Conservation (phyloP, 345 rosid species). For the Ricinus communis region DNA sequence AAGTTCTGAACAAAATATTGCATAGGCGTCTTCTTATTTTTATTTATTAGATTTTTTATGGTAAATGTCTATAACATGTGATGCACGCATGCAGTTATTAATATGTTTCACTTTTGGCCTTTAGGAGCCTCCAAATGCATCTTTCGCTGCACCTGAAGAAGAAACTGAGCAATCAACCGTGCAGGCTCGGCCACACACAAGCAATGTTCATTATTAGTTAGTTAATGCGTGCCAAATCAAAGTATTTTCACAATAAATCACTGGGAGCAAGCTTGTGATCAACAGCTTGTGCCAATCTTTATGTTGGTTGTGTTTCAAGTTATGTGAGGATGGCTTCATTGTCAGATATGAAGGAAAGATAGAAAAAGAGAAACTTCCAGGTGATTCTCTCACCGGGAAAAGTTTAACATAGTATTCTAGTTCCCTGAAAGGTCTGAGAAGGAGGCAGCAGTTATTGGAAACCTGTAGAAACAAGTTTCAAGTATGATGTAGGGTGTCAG, state of each 20-base stretch:
- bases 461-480: not conserved
- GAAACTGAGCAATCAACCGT: conserved; percentile 44
- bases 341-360: too few relatives aligned
- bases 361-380: not conserved
- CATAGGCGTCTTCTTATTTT: not conserved
- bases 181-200: conserved; percentile 35
- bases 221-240: not conserved
- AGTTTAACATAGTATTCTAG: not conserved
- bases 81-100: too few relatives aligned
- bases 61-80: too few relatives aligned
- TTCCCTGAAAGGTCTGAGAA: not conserved
- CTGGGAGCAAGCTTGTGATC: not conserved
- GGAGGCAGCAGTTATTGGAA: not conserved
- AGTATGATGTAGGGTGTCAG: not conserved
- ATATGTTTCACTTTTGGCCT: too few relatives aligned
- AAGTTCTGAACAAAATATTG: conserved; percentile 4
- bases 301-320: not conserved
- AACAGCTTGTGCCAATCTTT: not conserved
- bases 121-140: conserved; percentile 39
- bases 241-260: not conserved
- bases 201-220: conserved; percentile 4
- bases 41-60: too few relatives aligned
- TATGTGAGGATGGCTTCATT: too few relatives aligned
- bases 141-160: conserved; percentile 48
- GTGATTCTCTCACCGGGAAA: not conserved